Percentiles rank a stretch among this genome's conserved stretches.
These are phyloP conservation scores for Zasmidium cellare DNA, from an alignment of 2,329 filamentous ascomycete genomes.

Conservation along the genomic window DNA sequence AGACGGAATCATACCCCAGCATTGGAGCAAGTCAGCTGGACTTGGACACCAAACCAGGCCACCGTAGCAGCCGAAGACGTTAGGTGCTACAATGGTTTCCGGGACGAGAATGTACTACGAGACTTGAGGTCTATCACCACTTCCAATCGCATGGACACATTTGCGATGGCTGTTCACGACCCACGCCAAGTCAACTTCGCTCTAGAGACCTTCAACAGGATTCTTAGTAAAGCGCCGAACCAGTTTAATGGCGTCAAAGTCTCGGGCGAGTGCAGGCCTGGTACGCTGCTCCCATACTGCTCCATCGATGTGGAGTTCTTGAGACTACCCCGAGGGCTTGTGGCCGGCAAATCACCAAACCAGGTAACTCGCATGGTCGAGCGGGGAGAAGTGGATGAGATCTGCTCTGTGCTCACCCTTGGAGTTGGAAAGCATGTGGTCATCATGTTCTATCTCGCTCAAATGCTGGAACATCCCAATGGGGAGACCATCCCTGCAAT, in stretches of 20 bases:
- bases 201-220: neutral
- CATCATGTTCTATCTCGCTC: conserved; percentile 5
- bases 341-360: neutral
- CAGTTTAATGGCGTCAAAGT: neutral
- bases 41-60: neutral
- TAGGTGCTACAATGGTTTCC: neutral
- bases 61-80: too few relatives aligned
- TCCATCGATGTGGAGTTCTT: neutral
- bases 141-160: neutral
- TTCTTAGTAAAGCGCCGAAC: neutral
- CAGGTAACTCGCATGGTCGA: neutral
- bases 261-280: neutral
- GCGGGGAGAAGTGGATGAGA: neutral
- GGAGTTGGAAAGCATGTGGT: conserved; percentile 3
- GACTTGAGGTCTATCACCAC: neutral
- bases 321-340: neutral
- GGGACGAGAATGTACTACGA: neutral
- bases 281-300: neutral
- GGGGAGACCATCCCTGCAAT: conserved; percentile 6
- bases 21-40: neutral
- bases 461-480: conserved; percentile 8
- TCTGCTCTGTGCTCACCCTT: conserved; percentile 1
- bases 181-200: neutral
- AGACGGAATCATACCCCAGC: neutral
- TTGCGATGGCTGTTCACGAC: neutral